Conservation (phyloP, 164 flowering plant genomes). For the Tetrastigma voinierianum region DNA sequence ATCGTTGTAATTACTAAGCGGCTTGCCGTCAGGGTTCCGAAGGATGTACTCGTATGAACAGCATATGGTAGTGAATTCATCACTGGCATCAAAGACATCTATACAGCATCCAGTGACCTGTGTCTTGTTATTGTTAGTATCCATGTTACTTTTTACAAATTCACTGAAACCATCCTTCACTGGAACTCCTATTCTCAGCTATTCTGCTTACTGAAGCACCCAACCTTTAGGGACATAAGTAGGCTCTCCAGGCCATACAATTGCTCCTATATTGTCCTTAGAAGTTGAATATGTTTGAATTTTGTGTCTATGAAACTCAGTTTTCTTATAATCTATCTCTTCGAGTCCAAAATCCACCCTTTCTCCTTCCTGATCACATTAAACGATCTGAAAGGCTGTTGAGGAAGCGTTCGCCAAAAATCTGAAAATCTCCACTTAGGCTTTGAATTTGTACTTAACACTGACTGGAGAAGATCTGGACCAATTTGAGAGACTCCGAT, state of each 20-base stretch:
- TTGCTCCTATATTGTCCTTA: neutral
- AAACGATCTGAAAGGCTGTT: conserved; percentile 26
- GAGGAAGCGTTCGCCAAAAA: conserved; percentile 36
- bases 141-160: conserved; percentile 27
- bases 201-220: conserved; percentile 29
- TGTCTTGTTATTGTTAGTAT: neutral
- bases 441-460: conserved; percentile 26
- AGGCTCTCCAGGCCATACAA: conserved; percentile 43
- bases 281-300: neutral
- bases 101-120: neutral
- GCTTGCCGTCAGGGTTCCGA: neutral
- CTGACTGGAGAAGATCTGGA: conserved; percentile 18
- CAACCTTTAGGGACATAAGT: conserved; percentile 25
- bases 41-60: neutral
- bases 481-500: conserved; percentile 35
- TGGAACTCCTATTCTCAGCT: conserved; percentile 44
- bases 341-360: conserved; percentile 41
- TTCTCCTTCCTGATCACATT: conserved; percentile 35
- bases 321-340: conserved; percentile 19
- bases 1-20: neutral
- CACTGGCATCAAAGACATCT: neutral
- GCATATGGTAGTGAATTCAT: neutral
- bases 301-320: neutral
- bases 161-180: conserved; percentile 26
- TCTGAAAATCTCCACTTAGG: conserved; percentile 32